Evolutionary conservation across 1,284 basidiomycete genomes (phyloP).

Genomic region (Pseudozyma tsukubaensis): DNA sequence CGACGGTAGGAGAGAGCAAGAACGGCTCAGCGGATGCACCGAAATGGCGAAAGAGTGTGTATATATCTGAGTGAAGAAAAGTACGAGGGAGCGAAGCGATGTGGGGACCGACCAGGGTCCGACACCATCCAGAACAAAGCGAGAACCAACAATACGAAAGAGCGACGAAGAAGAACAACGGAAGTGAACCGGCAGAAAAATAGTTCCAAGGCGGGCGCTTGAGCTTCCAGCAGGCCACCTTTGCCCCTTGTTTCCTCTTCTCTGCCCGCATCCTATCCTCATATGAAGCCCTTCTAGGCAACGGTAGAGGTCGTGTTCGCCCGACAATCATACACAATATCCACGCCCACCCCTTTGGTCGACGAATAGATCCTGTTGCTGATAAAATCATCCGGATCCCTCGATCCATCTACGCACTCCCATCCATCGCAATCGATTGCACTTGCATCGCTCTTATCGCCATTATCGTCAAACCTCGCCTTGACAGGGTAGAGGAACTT

Average conservation of each 20-base stretch:
- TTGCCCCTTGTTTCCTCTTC: no score
- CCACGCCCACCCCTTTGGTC: constrained; percentile 34
- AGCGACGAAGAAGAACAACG: background rate
- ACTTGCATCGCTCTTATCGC: constrained; percentile 9
- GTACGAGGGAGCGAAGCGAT: background rate
- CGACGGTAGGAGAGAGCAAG: no score
- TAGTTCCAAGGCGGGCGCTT: no score
- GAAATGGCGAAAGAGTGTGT: background rate
- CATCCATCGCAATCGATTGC: constrained; percentile 20
- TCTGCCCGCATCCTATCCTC: no score
- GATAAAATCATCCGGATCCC: constrained; percentile 42
- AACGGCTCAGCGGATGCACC: background rate
- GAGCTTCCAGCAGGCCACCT: no score
- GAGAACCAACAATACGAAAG: background rate
- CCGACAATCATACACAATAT: constrained; percentile 37
- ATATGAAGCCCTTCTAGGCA: background rate
- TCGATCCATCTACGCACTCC: constrained; percentile 27
- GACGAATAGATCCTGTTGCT: constrained; percentile 25
- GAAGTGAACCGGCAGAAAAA: no score
- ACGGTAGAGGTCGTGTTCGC: constrained; percentile 25
- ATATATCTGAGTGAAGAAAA: background rate
- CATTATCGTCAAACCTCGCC: constrained; percentile 37
- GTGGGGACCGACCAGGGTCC: constrained; percentile 18
- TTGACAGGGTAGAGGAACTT: constrained; percentile 37
- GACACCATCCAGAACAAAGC: no score